Evolutionary conservation across 73 alveolate genomes (phyloP).

Genomic region (Tetrahymena thermophila): DNA sequence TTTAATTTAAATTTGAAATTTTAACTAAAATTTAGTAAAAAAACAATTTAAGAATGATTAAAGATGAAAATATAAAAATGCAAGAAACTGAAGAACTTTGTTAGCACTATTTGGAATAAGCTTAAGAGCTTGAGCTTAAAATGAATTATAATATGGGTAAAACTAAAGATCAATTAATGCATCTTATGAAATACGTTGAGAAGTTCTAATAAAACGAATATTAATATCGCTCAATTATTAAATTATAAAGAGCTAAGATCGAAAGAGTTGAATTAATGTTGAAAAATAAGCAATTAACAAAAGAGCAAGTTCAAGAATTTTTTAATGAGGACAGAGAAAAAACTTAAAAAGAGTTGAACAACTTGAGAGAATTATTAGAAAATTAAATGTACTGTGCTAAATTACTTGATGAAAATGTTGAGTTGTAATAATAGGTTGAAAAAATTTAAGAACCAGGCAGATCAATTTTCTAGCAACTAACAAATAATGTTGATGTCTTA

Average conservation of each 20-base stretch:
- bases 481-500: neutral
- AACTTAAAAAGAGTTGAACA: neutral
- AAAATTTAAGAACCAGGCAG: neutral
- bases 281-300: neutral
- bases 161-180: constrained; percentile 15
- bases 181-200: constrained; percentile 10
- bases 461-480: neutral
- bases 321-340: neutral
- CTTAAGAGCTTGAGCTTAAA: constrained; percentile 35
- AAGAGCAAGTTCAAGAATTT: neutral
- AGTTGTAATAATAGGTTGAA: neutral
- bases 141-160: constrained; percentile 28
- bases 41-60: constrained; percentile 7
- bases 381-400: neutral
- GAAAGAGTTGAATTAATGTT: constrained; percentile 11
- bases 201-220: constrained; percentile 7
- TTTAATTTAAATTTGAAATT: neutral
- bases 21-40: constrained; percentile 7
- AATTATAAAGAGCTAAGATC: constrained; percentile 20
- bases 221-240: constrained; percentile 8
- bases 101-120: constrained; percentile 35
- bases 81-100: constrained; percentile 19
- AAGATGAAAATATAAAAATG: constrained; percentile 28
- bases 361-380: neutral
- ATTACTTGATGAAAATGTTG: neutral